Evolutionary conservation across 2,329 filamentous ascomycete species (phyloP).

Genomic region (Aspergillus pseudotamarii): DNA sequence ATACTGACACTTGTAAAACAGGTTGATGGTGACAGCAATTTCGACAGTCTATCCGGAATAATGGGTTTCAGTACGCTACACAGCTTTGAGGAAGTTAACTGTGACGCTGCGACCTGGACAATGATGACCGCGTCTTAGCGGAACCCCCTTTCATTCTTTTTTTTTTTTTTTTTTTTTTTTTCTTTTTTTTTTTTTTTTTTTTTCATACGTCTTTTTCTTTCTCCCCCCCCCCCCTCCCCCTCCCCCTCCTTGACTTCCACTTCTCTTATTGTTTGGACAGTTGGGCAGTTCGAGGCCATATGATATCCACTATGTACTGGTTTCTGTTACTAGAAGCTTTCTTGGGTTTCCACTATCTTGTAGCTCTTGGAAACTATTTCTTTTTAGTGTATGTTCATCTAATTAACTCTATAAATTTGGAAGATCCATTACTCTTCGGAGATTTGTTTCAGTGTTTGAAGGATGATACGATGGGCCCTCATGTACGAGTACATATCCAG

Average conservation of each 20-base stretch:
- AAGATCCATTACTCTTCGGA: background rate
- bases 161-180: no score
- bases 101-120: conserved; percentile 65
- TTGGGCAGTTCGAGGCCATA: conserved; percentile 3
- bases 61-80: conserved; percentile 82
- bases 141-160: conserved; percentile 10
- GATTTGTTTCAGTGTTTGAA: background rate
- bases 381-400: background rate
- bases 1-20: conserved; percentile 41
- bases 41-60: conserved; percentile 67
- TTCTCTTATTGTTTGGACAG: background rate
- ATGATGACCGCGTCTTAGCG: conserved; percentile 50
- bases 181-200: background rate
- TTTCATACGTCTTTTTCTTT: background rate
- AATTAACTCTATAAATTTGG: background rate
- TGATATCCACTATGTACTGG: conserved; percentile 19
- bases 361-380: background rate
- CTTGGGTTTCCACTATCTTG: background rate
- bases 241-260: background rate
- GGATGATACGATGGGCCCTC: background rate
- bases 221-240: background rate
- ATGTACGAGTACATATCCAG: background rate
- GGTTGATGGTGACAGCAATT: conserved; percentile 72
- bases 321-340: conserved; percentile 2
- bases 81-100: conserved; percentile 79